phyloP scores from a whole-genome alignment of 2,329 filamentous ascomycete genomes.

The Coniochaeta prunicola region DNA sequence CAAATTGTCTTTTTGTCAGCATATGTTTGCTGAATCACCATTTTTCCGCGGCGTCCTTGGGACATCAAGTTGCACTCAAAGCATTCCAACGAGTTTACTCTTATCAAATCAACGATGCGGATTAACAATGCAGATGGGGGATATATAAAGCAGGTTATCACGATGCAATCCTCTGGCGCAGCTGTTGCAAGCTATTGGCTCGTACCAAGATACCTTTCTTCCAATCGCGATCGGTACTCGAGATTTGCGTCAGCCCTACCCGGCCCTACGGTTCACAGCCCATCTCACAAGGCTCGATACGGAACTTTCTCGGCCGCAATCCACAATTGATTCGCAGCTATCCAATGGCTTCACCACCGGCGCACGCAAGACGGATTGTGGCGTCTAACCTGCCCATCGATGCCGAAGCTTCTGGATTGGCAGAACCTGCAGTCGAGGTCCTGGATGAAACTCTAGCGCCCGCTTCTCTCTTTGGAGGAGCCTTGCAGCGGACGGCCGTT shows the following conservation, averaged over 20 bases:
- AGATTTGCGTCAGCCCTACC: background rate
- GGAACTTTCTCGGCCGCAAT: background rate
- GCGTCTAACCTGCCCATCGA: background rate
- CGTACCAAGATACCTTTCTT: background rate
- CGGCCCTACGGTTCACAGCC: background rate
- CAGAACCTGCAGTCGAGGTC: slow-evolving; percentile 1
- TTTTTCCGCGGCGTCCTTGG: background rate
- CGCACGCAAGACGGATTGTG: background rate
- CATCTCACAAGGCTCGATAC: background rate
- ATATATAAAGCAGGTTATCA: background rate
- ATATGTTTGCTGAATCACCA: background rate
- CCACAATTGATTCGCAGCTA: background rate
- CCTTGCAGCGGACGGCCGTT: background rate
- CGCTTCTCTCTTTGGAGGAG: background rate
- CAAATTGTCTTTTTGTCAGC: background rate
- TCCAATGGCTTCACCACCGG: background rate
- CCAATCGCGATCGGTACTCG: background rate
- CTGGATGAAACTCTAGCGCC: background rate
- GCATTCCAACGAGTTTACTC: background rate
- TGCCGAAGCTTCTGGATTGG: background rate
- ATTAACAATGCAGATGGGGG: too few relatives aligned
- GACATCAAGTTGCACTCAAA: background rate
- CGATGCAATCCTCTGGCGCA: background rate
- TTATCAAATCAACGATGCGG: background rate
- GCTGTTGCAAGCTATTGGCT: background rate